These are phyloP conservation scores for Sporothrix protearum DNA, from an alignment of 2,329 filamentous ascomycete species.

Conservation along the genomic window DNA sequence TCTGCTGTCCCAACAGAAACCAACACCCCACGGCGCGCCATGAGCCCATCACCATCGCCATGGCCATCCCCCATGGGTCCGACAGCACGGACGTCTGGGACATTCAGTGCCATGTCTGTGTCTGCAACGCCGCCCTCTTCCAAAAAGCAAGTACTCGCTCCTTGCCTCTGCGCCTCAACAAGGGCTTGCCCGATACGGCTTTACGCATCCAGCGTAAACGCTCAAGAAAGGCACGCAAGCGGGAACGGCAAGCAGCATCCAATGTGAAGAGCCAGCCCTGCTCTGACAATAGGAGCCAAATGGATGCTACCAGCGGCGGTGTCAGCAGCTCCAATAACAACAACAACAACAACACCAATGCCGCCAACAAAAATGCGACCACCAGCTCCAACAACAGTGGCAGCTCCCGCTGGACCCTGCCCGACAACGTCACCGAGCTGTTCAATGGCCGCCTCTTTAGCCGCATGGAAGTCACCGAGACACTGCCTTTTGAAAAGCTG, in stretches of 20 bases:
- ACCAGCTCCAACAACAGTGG: constrained; percentile 30
- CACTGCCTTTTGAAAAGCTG: constrained; percentile 52
- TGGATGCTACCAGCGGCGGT: constrained; percentile 25
- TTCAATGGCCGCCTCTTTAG: constrained; percentile 54
- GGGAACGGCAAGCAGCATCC: neutral
- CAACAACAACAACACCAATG: constrained; percentile 29
- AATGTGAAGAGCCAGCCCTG: neutral
- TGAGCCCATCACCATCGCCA: neutral
- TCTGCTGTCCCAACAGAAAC: neutral
- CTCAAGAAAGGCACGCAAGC: constrained; percentile 7
- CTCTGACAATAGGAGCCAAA: constrained; percentile 16
- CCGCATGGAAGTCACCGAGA: constrained; percentile 56
- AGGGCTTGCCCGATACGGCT: neutral
- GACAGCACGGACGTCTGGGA: neutral
- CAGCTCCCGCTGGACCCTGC: constrained; percentile 49
- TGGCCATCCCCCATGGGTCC: neutral
- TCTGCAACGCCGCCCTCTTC: neutral
- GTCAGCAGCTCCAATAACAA: constrained; percentile 16
- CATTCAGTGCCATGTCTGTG: neutral
- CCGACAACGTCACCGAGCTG: constrained; percentile 56
- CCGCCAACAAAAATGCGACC: too few relatives aligned
- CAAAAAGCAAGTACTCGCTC: constrained; percentile 13
- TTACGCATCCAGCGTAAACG: constrained; percentile 14
- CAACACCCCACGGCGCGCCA: neutral
- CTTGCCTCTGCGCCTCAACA: constrained; percentile 13